Conservation (phyloP, 495 filamentous ascomycete species). For the Sabuloglossum arenarium region DNA sequence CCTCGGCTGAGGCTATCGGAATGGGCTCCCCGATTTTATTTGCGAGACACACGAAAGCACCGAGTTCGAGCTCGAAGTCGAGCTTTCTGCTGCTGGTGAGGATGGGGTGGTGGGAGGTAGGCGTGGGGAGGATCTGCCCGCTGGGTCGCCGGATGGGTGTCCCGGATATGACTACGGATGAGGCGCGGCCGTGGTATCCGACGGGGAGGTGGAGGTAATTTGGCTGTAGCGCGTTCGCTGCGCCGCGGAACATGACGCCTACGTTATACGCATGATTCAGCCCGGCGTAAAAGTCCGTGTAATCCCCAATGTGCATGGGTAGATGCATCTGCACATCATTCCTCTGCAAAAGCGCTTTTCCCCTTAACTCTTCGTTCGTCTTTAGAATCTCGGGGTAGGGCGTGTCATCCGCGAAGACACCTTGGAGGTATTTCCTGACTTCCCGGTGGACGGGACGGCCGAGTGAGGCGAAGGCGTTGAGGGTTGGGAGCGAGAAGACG, state of each 20-base stretch:
- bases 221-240: slow-evolving; percentile 58
- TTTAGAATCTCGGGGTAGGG: slow-evolving; percentile 36
- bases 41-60: slow-evolving; percentile 49
- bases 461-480: slow-evolving; percentile 69
- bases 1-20: slow-evolving; percentile 14
- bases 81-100: slow-evolving; percentile 29
- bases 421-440: slow-evolving; percentile 54
- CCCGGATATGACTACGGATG: slow-evolving; percentile 56
- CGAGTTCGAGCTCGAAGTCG: slow-evolving; percentile 80
- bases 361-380: slow-evolving; percentile 30
- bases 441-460: slow-evolving; percentile 48
- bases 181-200: slow-evolving; percentile 70
- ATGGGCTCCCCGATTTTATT: slow-evolving; percentile 41
- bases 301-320: slow-evolving; percentile 81
- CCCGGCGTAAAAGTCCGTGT: slow-evolving; percentile 92
- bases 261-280: slow-evolving; percentile 69
- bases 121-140: slow-evolving; percentile 56
- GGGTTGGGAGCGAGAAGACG: slow-evolving; percentile 46
- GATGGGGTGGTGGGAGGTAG: slow-evolving; percentile 31
- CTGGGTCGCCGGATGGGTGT: slow-evolving; percentile 53
- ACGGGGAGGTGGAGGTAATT: slow-evolving; percentile 87
- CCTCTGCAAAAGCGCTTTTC: slow-evolving; percentile 30
- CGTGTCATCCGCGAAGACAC: slow-evolving; percentile 41
- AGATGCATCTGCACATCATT: slow-evolving; percentile 48
- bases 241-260: slow-evolving; percentile 67